Percentiles rank a stretch among this genome's conserved stretches.
phyloP scores from a whole-genome alignment of 2,329 filamentous ascomycete species.

The Trichocomaceae sp. region DNA sequence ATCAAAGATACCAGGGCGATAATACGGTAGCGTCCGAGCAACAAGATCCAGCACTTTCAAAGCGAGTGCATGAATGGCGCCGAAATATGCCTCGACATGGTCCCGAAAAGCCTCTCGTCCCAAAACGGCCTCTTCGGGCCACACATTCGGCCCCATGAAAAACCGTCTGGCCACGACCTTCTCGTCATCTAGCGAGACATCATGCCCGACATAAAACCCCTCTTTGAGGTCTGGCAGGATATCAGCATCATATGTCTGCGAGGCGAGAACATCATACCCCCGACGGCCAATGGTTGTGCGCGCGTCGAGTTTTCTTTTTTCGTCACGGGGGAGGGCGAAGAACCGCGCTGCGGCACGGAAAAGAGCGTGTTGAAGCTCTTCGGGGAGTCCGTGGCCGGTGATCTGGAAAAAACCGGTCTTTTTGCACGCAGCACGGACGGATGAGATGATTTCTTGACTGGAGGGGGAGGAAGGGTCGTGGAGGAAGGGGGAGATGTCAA shows the following conservation, averaged over 20 bases:
- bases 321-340: neutral
- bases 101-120: constrained; percentile 33
- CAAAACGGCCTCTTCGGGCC: constrained; percentile 13
- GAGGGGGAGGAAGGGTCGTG: neutral
- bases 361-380: constrained; percentile 21
- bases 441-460: neutral
- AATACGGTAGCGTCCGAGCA: constrained; percentile 33
- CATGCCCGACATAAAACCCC: neutral
- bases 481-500: neutral
- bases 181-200: no score
- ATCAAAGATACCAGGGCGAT: constrained; percentile 26
- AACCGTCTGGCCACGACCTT: constrained; percentile 25
- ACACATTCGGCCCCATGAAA: constrained; percentile 30
- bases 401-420: constrained; percentile 31
- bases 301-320: neutral
- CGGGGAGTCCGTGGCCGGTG: constrained; percentile 26
- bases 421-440: neutral
- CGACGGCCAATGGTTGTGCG: constrained; percentile 33
- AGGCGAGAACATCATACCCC: constrained; percentile 39
- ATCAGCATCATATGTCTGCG: constrained; percentile 39
- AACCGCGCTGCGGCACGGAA: constrained; percentile 23
- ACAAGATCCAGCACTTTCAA: constrained; percentile 38
- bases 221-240: constrained; percentile 39
- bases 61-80: constrained; percentile 32
- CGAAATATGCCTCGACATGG: constrained; percentile 24